These are phyloP conservation scores for Cyberlindnera meyerae DNA, from an alignment of 805 yeast species.

Conservation along the genomic window DNA sequence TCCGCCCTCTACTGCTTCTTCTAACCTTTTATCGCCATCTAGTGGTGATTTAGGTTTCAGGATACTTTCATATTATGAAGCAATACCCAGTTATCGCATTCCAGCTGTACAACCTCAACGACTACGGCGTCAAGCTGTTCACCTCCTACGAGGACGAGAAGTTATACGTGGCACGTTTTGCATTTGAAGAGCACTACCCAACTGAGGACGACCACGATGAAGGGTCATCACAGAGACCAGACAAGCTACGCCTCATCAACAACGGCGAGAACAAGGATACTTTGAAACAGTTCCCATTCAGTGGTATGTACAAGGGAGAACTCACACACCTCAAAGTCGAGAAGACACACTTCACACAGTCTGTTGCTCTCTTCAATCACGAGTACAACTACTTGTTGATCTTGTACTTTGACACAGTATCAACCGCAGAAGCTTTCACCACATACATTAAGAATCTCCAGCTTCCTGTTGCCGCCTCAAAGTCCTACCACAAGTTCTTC, in stretches of 20 bases:
- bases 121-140: conserved; percentile 23
- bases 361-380: conserved; percentile 15
- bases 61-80: too few species aligned
- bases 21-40: too few species aligned
- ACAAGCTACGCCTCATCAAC: conserved; percentile 11
- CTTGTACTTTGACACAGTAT: conserved; percentile 14
- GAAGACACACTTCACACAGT: conserved; percentile 9
- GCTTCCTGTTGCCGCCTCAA: conserved; percentile 4
- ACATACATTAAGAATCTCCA: conserved; percentile 9
- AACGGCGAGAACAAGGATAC: conserved; percentile 5
- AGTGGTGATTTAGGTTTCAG: too few species aligned
- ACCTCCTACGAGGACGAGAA: conserved; percentile 17
- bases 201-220: conserved; percentile 14
- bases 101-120: conserved; percentile 23
- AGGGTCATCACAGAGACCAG: conserved; percentile 22
- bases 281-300: conserved; percentile 22
- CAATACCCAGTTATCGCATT: conserved; percentile 19
- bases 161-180: conserved; percentile 19
- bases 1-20: too few species aligned
- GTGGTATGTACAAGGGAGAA: conserved; percentile 17
- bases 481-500: conserved; percentile 11
- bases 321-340: conserved; percentile 11
- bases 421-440: conserved; percentile 3
- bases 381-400: conserved; percentile 23
- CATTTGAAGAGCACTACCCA: conserved; percentile 18